A percentile compares a stretch with the other conserved stretches of the same genome.
phyloP scores from a whole-genome alignment of 495 filamentous ascomycete genomes.

The Antarctomyces pellizariae region DNA sequence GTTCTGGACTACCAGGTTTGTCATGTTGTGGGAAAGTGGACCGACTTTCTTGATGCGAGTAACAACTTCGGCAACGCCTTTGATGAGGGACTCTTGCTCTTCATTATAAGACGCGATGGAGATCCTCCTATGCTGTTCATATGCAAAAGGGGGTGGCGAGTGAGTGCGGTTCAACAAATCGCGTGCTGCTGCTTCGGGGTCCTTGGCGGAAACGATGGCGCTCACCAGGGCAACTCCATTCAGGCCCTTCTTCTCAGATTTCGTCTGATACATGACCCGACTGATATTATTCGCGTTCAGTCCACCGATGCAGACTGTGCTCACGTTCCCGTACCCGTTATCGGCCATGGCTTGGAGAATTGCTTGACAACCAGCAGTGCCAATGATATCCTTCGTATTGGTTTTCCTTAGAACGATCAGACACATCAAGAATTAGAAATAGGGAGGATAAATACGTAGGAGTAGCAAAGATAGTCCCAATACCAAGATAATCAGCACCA shows the following conservation, averaged over 20 bases:
- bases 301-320: constrained; percentile 66
- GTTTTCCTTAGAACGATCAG: constrained; percentile 38
- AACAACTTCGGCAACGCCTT: background rate
- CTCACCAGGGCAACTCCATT: constrained; percentile 79
- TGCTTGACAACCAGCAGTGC: constrained; percentile 46
- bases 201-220: constrained; percentile 52
- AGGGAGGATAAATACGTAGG: no score
- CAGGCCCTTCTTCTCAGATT: constrained; percentile 24
- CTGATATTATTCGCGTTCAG: constrained; percentile 62
- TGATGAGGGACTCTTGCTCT: no score
- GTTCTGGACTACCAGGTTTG: constrained; percentile 78
- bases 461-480: constrained; percentile 73
- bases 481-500: constrained; percentile 73
- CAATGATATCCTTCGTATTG: constrained; percentile 66
- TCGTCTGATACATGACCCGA: constrained; percentile 43
- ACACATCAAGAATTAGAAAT: no score
- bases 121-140: no score
- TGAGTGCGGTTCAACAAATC: constrained; percentile 28
- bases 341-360: constrained; percentile 37
- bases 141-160: constrained; percentile 23
- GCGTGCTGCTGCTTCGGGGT: constrained; percentile 35
- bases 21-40: constrained; percentile 90
- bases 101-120: no score
- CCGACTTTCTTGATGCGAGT: constrained; percentile 17
- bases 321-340: constrained; percentile 21